These are phyloP conservation scores for Cystobasidium slooffiae DNA, from an alignment of 1,284 basidiomycete species.

Conservation along the genomic window DNA sequence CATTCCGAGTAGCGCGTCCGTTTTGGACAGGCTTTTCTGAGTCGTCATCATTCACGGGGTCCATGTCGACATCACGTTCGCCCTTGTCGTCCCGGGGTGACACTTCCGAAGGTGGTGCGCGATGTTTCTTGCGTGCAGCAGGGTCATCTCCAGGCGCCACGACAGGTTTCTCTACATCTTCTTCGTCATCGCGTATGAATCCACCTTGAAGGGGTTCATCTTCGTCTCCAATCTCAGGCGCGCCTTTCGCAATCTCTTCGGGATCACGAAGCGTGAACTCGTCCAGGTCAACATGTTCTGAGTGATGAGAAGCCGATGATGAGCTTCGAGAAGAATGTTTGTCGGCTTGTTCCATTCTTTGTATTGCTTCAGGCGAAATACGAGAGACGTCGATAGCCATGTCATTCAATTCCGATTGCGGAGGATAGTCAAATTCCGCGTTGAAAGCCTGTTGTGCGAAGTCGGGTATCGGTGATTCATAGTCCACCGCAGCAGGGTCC, in stretches of 20 bases:
- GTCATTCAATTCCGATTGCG: constrained; percentile 26
- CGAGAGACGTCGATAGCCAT: constrained; percentile 18
- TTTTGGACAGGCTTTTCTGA: too few relatives aligned
- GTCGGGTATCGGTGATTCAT: constrained; percentile 2
- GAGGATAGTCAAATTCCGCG: constrained; percentile 12
- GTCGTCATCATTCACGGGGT: too few relatives aligned
- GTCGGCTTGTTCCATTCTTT: not conserved
- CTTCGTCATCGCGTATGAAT: constrained; percentile 23
- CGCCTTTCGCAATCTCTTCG: constrained; percentile 37
- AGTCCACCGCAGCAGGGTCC: constrained; percentile 10
- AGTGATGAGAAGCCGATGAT: constrained; percentile 1
- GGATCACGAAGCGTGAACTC: constrained; percentile 38
- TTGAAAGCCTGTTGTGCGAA: constrained; percentile 3
- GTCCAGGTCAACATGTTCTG: constrained; percentile 19
- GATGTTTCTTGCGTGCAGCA: not conserved
- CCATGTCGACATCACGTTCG: too few relatives aligned
- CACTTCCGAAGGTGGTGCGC: not conserved
- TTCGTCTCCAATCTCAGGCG: constrained; percentile 31
- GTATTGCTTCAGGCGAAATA: not conserved
- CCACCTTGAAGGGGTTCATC: constrained; percentile 12
- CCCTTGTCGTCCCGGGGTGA: too few relatives aligned
- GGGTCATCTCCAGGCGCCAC: not conserved
- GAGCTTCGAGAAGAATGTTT: constrained; percentile 5
- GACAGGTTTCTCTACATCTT: constrained; percentile 7
- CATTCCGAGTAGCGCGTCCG: not conserved